Conservation (phyloP, 1,139 yeast species). For the Sugiyamaella japonica region DNA sequence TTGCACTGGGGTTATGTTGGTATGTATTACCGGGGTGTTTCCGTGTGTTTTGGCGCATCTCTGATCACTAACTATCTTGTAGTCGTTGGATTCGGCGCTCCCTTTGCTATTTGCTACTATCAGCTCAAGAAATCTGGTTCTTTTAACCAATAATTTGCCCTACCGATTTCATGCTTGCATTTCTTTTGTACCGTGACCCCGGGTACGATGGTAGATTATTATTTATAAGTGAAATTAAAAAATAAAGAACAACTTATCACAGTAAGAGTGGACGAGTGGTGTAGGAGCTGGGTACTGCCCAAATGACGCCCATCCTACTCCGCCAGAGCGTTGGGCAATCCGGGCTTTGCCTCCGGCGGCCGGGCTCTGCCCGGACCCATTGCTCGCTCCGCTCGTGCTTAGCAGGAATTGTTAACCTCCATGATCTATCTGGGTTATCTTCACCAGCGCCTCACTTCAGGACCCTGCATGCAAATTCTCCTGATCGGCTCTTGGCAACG, state of each 20-base stretch:
- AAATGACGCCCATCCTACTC: too few species aligned
- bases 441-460: too few species aligned
- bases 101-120: conserved; percentile 42
- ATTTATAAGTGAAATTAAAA: not conserved
- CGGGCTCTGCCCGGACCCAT: too few species aligned
- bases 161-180: conserved; percentile 13
- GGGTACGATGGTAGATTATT: conserved; percentile 8
- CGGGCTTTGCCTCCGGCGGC: too few species aligned
- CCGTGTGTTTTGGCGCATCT: not conserved
- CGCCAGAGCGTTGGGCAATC: too few species aligned
- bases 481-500: too few species aligned
- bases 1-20: conserved; percentile 81
- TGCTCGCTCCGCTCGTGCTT: too few species aligned
- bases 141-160: conserved; percentile 16
- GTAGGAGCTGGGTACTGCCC: too few species aligned
- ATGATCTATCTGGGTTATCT: too few species aligned
- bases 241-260: not conserved
- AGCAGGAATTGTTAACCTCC: too few species aligned
- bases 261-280: too few species aligned
- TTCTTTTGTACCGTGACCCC: conserved; percentile 6
- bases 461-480: too few species aligned
- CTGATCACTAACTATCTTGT: conserved; percentile 6
- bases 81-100: conserved; percentile 42
- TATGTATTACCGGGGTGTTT: conserved; percentile 31
- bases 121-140: conserved; percentile 41